Conservation (phyloP, 2,329 filamentous ascomycete genomes). For the Trichophyton rubrum region DNA sequence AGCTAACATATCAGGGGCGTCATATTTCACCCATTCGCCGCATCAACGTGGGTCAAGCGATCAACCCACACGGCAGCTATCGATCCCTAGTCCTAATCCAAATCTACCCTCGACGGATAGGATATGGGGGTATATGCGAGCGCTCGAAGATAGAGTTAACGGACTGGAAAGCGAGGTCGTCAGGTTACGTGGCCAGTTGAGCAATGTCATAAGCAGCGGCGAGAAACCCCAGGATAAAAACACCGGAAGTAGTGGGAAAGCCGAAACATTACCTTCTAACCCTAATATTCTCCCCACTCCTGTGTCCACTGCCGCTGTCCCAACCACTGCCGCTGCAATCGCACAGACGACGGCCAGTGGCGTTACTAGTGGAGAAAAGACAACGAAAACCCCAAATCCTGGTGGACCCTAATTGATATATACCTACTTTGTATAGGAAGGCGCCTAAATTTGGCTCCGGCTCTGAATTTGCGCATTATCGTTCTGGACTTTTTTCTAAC, state of each 20-base stretch:
- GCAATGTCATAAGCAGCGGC: background rate
- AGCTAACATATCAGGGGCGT: constrained; percentile 10
- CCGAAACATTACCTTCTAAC: background rate
- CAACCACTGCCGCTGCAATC: background rate
- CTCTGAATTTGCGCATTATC: background rate
- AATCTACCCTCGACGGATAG: constrained; percentile 9
- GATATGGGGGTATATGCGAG: constrained; percentile 22
- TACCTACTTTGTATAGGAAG: background rate
- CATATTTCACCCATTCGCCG: constrained; percentile 7
- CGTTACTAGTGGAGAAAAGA: background rate
- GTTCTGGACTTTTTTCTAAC: background rate
- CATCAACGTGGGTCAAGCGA: constrained; percentile 4
- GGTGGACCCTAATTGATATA: background rate
- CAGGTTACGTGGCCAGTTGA: constrained; percentile 18
- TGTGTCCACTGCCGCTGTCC: background rate
- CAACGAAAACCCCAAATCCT: background rate
- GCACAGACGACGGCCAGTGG: background rate
- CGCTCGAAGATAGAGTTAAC: constrained; percentile 23
- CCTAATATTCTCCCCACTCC: background rate
- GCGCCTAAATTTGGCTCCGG: background rate
- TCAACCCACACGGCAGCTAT: constrained; percentile 6
- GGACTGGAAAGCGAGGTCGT: constrained; percentile 24
- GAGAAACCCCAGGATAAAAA: background rate
- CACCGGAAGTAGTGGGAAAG: background rate
- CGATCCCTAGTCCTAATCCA: constrained; percentile 8